Evolutionary conservation across 306 rosid genomes (phyloP), one percentile per base, ranked within the genome.

Genomic region (Ammopiptanthus mongolicus): DNA sequence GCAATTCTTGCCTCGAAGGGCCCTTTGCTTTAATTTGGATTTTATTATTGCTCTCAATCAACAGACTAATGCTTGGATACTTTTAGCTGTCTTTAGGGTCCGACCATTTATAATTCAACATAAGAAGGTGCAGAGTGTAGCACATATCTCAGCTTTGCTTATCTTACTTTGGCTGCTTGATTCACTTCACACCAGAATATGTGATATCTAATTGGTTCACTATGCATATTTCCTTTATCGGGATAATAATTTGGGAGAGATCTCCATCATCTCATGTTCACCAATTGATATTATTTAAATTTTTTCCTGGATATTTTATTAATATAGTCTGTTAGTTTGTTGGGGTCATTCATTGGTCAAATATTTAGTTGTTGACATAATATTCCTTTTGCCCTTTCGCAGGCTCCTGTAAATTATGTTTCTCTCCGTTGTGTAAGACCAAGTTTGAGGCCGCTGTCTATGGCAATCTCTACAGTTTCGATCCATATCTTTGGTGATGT

Each of bases 381-480:
- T 56, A 55, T 69, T 81, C n/a, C 69, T 76, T 86, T 80, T 84
- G 85, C 84, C n/a, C 69, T 78, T 86, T 80, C 81, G 85, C 84
- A 94, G 98, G 98, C 97, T 80, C 98, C 98, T 4, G 98, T 94
- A 57, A 94, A 91, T 83, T 94, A 87, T 76, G 71, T 94, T 64
- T 89, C 85, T 80, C 96, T 95, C 39, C 97, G 66, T 59, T 91
- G 98, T 64, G 91, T 91, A 51, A 84, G 73, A 76, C 97, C 97
- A 77, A 90, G 85, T 80, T 78, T 91, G 81, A 91, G 98, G 88
- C 96, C 98, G 0, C 73, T 91, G 51, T 86, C 98, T 55, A 91
- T 91, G 91, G 98, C 96, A 44, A 83, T 95, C 60, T 90, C 97
- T 29, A 95, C 98, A 8, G 91, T 95, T 79, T 84, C 96, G 33